Conservation (phyloP, 106 monocot genomes). For the Allium cepa region DNA sequence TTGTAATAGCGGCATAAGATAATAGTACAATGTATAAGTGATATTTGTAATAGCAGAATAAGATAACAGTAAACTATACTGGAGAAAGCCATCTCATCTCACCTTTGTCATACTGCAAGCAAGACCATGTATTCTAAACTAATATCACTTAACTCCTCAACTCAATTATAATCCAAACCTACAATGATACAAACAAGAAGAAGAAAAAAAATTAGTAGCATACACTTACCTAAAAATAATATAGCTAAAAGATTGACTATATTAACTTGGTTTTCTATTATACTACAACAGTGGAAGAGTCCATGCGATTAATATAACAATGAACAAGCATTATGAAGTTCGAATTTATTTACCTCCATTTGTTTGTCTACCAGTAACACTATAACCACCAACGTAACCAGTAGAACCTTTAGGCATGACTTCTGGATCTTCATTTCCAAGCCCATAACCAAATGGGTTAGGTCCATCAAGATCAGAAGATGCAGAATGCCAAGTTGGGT, state of each 20-base stretch:
- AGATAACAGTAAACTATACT: not conserved
- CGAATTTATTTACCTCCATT: constrained; percentile 43
- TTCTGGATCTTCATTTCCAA: constrained; percentile 36
- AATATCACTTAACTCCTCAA: not conserved
- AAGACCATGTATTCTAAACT: not conserved
- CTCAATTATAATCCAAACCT: not conserved
- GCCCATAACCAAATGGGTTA: constrained; percentile 60
- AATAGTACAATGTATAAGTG: too few species aligned
- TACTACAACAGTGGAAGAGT: too few species aligned
- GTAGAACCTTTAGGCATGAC: constrained; percentile 26
- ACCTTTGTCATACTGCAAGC: not conserved
- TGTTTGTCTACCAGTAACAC: constrained; percentile 38
- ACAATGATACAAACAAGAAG: not conserved
- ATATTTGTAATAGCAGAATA: too few species aligned
- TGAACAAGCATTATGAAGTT: not conserved
- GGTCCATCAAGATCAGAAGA: constrained; percentile 50
- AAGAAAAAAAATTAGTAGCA: constrained; percentile 34
- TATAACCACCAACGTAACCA: constrained; percentile 46
- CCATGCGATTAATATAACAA: too few species aligned
- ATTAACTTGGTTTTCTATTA: too few species aligned
- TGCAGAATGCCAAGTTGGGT: constrained; percentile 48
- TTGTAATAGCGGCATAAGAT: too few species aligned
- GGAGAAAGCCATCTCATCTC: not conserved
- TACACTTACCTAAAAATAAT: constrained; percentile 23
- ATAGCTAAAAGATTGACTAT: not conserved